A percentile compares a stretch with the other conserved stretches of the same genome.
Conservation (phyloP, 1,284 basidiomycete species). For the Meripilus lineatus region DNA sequence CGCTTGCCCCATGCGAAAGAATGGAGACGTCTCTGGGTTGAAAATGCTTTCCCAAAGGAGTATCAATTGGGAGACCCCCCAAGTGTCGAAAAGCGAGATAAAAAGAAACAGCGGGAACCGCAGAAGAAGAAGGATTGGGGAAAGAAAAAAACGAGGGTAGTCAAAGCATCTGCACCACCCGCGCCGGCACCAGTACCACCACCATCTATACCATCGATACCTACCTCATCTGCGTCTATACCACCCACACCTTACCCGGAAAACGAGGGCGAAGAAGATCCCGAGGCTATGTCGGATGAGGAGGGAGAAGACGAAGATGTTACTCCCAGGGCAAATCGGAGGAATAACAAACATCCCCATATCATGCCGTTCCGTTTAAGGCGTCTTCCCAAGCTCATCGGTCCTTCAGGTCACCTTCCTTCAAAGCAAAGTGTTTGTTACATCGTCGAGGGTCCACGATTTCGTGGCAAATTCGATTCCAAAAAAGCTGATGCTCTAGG, state of each 20-base stretch:
- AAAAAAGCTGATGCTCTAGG: slow-evolving; percentile 63
- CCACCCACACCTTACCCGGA: too few species aligned
- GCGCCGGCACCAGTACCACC: slow-evolving; percentile 11
- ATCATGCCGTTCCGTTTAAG: too few species aligned
- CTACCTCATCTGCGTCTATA: too few species aligned
- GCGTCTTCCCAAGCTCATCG: too few species aligned
- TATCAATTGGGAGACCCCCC: slow-evolving; percentile 10
- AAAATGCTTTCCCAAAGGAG: slow-evolving; percentile 53
- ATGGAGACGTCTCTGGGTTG: slow-evolving; percentile 46
- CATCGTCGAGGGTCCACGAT: slow-evolving; percentile 69
- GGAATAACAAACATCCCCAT: too few species aligned
- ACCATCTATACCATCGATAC: too few species aligned
- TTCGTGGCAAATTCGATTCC: slow-evolving; percentile 85
- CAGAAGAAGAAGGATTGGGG: slow-evolving; percentile 5
- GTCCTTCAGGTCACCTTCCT: not conserved
- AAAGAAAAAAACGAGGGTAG: slow-evolving; percentile 8
- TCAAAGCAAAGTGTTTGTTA: slow-evolving; percentile 42
- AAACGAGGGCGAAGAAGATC: too few species aligned
- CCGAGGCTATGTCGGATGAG: too few species aligned
- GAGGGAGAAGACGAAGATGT: too few species aligned
- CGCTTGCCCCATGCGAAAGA: slow-evolving; percentile 39
- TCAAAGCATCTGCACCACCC: not conserved
- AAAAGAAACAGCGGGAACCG: not conserved
- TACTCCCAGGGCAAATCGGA: too few species aligned
- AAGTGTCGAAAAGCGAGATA: slow-evolving; percentile 2